phyloP scores from a whole-genome alignment of 1,284 basidiomycete species.

The Cryptococcus amylolentus region DNA sequence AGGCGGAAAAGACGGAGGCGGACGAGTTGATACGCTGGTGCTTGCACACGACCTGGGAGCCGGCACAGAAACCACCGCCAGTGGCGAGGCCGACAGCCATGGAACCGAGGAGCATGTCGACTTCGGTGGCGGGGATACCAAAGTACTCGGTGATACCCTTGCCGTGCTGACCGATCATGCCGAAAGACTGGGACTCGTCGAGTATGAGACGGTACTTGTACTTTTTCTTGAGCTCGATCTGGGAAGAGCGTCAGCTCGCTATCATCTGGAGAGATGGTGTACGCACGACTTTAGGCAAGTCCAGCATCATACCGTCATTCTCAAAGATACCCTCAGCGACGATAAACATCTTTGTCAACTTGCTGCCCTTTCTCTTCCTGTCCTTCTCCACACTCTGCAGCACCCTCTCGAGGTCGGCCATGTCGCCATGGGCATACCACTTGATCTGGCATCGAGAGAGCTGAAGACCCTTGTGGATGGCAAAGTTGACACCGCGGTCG shows the following conservation, averaged over 20 bases:
- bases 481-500: constrained; percentile 88
- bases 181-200: constrained; percentile 92
- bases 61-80: constrained; percentile 92
- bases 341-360: constrained; percentile 88
- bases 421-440: constrained; percentile 96
- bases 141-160: constrained; percentile 92
- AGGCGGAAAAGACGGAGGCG: constrained; percentile 93
- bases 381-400: constrained; percentile 81
- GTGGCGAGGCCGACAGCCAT: constrained; percentile 80
- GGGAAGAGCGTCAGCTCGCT: constrained; percentile 1
- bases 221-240: constrained; percentile 91
- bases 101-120: constrained; percentile 66
- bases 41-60: constrained; percentile 73
- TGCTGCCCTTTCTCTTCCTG: constrained; percentile 72
- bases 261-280: background rate
- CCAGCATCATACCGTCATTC: constrained; percentile 84
- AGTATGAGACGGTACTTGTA: constrained; percentile 95
- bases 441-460: constrained; percentile 87
- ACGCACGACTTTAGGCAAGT: constrained; percentile 83
- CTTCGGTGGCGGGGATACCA: constrained; percentile 68
- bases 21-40: constrained; percentile 97
- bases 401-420: constrained; percentile 83
- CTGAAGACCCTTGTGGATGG: constrained; percentile 96
- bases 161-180: constrained; percentile 86
- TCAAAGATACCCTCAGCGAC: constrained; percentile 97